Conservation (phyloP, 139 green algal genomes). For the Penium margaritaceum region DNA sequence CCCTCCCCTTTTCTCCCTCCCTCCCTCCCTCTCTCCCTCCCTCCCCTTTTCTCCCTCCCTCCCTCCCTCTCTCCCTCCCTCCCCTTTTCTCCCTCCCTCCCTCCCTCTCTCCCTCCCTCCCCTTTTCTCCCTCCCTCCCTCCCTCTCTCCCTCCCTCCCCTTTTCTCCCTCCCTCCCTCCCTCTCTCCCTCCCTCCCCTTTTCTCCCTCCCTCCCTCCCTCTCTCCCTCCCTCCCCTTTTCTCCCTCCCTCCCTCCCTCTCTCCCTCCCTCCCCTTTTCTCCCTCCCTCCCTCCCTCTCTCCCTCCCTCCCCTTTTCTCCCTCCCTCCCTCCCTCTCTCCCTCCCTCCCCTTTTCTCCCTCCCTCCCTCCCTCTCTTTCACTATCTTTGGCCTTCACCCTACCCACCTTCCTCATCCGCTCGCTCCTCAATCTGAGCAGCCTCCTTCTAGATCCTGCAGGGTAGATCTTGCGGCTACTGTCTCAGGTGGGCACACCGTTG, state of each 20-base stretch:
- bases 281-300: constrained; percentile 9
- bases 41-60: too few species aligned
- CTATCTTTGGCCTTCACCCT: too few species aligned
- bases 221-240: constrained; percentile 7
- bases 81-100: too few species aligned
- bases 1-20: too few species aligned
- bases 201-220: not conserved
- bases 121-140: not conserved
- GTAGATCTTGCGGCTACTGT: too few species aligned
- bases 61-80: too few species aligned
- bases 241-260: constrained; percentile 11
- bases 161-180: not conserved
- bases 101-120: too few species aligned
- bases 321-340: constrained; percentile 14
- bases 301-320: constrained; percentile 10
- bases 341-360: constrained; percentile 8
- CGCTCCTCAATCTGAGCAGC: too few species aligned
- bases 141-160: not conserved
- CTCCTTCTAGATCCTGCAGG: too few species aligned
- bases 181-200: not conserved
- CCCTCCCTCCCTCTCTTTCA: constrained; percentile 9
- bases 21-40: too few species aligned
- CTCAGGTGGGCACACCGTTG: too few species aligned
- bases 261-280: constrained; percentile 20
- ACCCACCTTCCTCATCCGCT: too few species aligned